Percentiles rank a stretch among this genome's conserved stretches.
Conservation (phyloP, 257 asterid genomes). For the Nicotiana noctiflora region DNA sequence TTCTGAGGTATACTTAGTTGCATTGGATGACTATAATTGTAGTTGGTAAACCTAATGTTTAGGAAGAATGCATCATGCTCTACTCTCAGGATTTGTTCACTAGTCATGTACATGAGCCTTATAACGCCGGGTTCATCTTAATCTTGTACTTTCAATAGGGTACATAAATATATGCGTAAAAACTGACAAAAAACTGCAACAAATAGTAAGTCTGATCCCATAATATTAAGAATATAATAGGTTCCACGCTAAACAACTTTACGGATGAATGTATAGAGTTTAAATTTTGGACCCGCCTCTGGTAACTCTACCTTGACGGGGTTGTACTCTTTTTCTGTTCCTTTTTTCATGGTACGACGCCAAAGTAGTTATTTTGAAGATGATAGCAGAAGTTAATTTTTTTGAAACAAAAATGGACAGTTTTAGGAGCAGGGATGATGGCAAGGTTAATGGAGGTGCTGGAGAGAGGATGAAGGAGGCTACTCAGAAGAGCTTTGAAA, state of each 20-base stretch:
- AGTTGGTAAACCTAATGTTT: background rate
- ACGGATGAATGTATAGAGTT: too few relatives aligned
- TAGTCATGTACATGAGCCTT: background rate
- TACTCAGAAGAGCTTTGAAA: constrained; percentile 22
- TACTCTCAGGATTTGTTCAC: background rate
- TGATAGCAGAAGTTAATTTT: background rate
- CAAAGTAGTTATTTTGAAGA: background rate
- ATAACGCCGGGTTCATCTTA: too few relatives aligned
- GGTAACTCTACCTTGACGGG: background rate
- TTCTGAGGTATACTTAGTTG: background rate
- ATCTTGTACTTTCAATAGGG: too few relatives aligned
- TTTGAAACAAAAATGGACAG: constrained; percentile 5
- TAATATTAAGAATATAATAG: too few relatives aligned
- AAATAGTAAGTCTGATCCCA: too few relatives aligned
- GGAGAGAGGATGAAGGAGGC: constrained; percentile 17
- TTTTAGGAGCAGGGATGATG: constrained; percentile 18
- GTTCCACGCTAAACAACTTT: too few relatives aligned
- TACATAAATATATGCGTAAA: too few relatives aligned
- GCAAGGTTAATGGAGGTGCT: background rate
- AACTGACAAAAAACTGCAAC: too few relatives aligned
- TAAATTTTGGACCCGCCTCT: too few relatives aligned
- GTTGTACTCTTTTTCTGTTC: background rate
- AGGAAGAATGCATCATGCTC: background rate
- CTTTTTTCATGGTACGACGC: background rate
- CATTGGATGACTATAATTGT: background rate